Conservation (phyloP, 2,329 filamentous ascomycete genomes). For the Trematosphaeria pertusa region DNA sequence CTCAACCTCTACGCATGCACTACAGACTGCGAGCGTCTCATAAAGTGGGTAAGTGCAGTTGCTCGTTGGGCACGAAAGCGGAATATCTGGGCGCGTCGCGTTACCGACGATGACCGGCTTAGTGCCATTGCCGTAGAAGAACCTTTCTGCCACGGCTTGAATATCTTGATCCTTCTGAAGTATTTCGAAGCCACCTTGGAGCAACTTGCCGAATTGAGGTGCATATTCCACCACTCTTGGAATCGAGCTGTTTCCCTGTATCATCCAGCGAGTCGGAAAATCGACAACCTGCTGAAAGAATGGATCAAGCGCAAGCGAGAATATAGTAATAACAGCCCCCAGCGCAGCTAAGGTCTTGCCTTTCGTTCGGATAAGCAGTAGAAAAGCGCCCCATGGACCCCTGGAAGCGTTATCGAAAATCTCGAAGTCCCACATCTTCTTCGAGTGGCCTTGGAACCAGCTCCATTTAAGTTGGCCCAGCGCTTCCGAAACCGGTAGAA, state of each 20-base stretch:
- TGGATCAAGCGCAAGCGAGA: conserved; percentile 29
- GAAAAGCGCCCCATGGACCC: conserved; percentile 33
- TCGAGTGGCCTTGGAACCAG: conserved; percentile 38
- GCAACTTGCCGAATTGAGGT: conserved; percentile 1
- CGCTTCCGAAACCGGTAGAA: conserved; percentile 37
- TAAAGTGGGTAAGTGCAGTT: conserved; percentile 40
- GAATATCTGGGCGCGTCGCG: conserved; percentile 31
- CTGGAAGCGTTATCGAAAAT: conserved; percentile 43
- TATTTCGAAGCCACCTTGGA: neutral
- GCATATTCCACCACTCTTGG: conserved; percentile 15
- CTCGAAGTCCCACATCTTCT: conserved; percentile 45
- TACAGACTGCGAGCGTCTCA: conserved; percentile 35
- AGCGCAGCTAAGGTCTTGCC: conserved; percentile 28
- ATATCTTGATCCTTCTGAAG: conserved; percentile 7
- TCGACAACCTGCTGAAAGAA: conserved; percentile 43
- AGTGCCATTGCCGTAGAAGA: conserved; percentile 28
- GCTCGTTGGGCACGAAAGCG: conserved; percentile 33
- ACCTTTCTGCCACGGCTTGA: conserved; percentile 2
- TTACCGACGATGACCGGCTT: conserved; percentile 28
- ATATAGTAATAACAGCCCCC: conserved; percentile 31
- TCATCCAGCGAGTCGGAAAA: conserved; percentile 29
- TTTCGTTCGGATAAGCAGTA: conserved; percentile 26
- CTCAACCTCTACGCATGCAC: conserved; percentile 22
- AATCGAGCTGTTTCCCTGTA: conserved; percentile 20
- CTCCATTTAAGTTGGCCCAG: conserved; percentile 46